These are phyloP conservation scores for Aspergillus vadensis DNA, from an alignment of 2,329 filamentous ascomycete genomes.

Conservation along the genomic window DNA sequence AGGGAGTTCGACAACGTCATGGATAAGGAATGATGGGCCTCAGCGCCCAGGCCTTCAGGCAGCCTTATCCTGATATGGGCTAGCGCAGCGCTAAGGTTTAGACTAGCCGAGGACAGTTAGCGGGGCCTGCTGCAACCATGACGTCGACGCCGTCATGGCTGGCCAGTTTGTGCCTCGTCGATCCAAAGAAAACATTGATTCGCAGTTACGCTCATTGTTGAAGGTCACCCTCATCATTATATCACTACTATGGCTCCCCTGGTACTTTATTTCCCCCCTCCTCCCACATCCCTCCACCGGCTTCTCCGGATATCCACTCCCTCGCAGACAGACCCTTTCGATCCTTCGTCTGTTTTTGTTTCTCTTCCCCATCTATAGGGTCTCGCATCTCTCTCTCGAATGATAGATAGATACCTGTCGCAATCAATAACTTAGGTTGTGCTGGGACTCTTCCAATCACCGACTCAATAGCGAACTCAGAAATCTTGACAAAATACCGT, in stretches of 20 bases:
- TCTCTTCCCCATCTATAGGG: neutral
- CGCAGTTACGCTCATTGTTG: too few species aligned
- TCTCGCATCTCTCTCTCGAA: neutral
- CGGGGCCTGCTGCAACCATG: conserved; percentile 31
- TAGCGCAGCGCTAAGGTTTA: conserved; percentile 20
- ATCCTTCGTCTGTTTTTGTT: neutral
- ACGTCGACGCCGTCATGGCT: conserved; percentile 34
- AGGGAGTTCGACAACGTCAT: conserved; percentile 34
- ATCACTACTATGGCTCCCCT: conserved; percentile 23
- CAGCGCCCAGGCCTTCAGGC: conserved; percentile 21
- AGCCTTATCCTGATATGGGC: conserved; percentile 14
- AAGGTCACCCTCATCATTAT: conserved; percentile 26
- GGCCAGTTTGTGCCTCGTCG: conserved; percentile 5
- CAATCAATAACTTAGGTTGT: neutral
- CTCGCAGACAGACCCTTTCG: neutral
- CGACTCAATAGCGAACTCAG: too few species aligned
- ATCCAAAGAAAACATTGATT: conserved; percentile 5
- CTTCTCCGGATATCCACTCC: conserved; percentile 23
- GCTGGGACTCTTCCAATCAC: neutral
- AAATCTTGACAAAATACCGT: conserved; percentile 2
- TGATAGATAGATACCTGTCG: neutral
- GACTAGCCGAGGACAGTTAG: conserved; percentile 29
- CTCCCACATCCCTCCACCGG: conserved; percentile 19
- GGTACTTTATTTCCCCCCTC: neutral
- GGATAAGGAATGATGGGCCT: conserved; percentile 15